Base-by-base conservation (phyloP, 164 flowering plant species). In the Stephania yunnanensis region DNA sequence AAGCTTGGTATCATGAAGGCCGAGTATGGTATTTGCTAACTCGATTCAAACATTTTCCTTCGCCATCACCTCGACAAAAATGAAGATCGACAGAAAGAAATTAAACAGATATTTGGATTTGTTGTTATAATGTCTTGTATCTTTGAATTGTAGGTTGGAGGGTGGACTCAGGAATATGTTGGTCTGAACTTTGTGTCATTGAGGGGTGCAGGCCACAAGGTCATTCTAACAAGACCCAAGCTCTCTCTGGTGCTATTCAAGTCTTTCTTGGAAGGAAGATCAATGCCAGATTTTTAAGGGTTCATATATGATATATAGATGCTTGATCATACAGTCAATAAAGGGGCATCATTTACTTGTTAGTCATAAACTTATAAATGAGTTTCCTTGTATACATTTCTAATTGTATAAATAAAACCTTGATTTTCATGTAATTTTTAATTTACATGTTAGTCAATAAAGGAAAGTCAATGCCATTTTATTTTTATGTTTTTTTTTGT, bases 131-230 rank as follows among this genome's bases (percentile, higher is more conserved):
- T 63, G 29, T 19, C 20, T 25, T 25, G 0, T 7, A 19, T 2
- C 66, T 9, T 63, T 63, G 6, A 13, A 46, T 2, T 19, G 69
- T 93, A 94, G 98, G 98, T 94, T 9, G 98, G 96, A 75, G 98
- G 98, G 80, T 94, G 97, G 97, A 88, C 89, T 13, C 87, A 94
- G 80, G 91, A 85, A 78, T 92, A 91, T 61, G 81, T 78, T 2
- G 96, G 98, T 67, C 91, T 94, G 22, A 90, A 87, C 19, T 88
- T 92, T 71, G 96, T 91, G 10, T 73, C 89, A 9, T 91, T 92
- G 71, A 90, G 97, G 97, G 98, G 98, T 80, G 98, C 98, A 53
- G 98, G 98, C 10, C 98, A 94, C 83, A 92, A 92, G 83, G 95
- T 94, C 30, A 89, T 95, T 71, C 82, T 91, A 71, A 58, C 20